phyloP scores from a whole-genome alignment of 768 basidiomycete genomes.

The Pholiota molesta region DNA sequence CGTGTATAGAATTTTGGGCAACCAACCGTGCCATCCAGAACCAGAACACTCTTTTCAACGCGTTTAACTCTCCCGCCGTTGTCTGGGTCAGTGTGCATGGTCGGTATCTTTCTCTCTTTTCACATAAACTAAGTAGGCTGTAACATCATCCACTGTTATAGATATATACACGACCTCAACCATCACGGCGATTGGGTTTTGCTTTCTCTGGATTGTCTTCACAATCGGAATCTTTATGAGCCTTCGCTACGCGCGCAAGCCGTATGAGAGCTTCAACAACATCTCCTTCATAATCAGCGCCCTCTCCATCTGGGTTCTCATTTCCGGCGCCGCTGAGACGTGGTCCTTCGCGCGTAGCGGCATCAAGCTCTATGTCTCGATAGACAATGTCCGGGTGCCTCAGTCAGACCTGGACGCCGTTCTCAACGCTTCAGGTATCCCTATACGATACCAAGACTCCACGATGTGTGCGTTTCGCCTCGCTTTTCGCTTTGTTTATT shows the following conservation, averaged over 20 bases:
- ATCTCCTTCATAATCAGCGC: neutral
- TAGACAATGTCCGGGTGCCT: neutral
- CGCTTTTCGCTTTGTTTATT: neutral
- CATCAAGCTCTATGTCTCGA: neutral
- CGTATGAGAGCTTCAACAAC: neutral
- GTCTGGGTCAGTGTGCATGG: conserved; percentile 7
- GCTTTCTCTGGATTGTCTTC: conserved; percentile 1
- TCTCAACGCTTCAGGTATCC: neutral
- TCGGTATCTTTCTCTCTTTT: neutral
- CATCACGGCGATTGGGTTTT: neutral
- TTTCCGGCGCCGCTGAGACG: conserved; percentile 1
- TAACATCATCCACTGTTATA: neutral
- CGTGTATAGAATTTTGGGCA: neutral
- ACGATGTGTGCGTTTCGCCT: neutral
- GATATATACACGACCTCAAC: conserved; percentile 3
- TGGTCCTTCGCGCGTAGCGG: conserved; percentile 4
- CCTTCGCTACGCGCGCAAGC: neutral
- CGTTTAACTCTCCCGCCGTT: neutral
- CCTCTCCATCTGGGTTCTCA: neutral
- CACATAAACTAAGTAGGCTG: neutral
- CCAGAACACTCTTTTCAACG: neutral
- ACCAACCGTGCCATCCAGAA: neutral
- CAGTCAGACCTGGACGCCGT: neutral
- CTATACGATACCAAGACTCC: neutral
- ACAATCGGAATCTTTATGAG: neutral